A percentile compares a stretch with the other conserved stretches of the same genome.
These are phyloP conservation scores for Stemphylium beticola DNA, from an alignment of 2,329 filamentous ascomycete genomes.

Conservation along the genomic window DNA sequence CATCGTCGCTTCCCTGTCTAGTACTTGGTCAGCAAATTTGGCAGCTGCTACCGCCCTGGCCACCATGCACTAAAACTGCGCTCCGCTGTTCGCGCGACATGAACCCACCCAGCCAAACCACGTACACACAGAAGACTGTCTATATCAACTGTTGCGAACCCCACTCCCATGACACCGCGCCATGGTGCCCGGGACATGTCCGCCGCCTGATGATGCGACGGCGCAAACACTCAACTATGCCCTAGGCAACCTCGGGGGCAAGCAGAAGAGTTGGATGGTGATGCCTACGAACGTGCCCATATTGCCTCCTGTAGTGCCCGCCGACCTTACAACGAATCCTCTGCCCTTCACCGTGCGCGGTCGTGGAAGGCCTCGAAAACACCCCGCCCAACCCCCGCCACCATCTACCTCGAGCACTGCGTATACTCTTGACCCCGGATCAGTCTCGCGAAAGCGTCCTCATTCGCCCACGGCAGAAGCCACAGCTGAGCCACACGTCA, in stretches of 20 bases:
- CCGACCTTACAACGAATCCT: background rate
- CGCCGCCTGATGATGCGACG: slow-evolving; percentile 17
- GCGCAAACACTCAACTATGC: slow-evolving; percentile 34
- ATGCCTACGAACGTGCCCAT: background rate
- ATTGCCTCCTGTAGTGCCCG: background rate
- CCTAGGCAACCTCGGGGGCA: slow-evolving; percentile 39
- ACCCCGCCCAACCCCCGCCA: background rate
- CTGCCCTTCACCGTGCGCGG: slow-evolving; percentile 10
- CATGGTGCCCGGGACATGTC: slow-evolving; percentile 18
- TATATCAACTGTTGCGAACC: background rate
- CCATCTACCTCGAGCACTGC: too few relatives aligned
- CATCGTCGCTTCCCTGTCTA: too few relatives aligned
- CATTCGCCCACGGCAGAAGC: background rate
- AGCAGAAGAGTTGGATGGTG: slow-evolving; percentile 43
- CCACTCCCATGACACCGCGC: background rate
- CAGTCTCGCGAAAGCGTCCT: background rate
- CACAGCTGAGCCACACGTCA: background rate
- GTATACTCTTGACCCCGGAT: too few relatives aligned
- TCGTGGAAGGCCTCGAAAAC: slow-evolving; percentile 20
- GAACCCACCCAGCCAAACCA: background rate
- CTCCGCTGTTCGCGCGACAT: background rate
- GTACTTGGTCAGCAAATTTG: too few relatives aligned
- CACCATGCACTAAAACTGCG: background rate
- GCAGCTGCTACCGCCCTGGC: background rate
- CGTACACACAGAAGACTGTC: background rate